Percentiles rank a stretch among this genome's conserved stretches.
These are phyloP conservation scores for Colletotrichum simmondsii DNA, from an alignment of 2,329 filamentous ascomycete species.

Conservation along the genomic window DNA sequence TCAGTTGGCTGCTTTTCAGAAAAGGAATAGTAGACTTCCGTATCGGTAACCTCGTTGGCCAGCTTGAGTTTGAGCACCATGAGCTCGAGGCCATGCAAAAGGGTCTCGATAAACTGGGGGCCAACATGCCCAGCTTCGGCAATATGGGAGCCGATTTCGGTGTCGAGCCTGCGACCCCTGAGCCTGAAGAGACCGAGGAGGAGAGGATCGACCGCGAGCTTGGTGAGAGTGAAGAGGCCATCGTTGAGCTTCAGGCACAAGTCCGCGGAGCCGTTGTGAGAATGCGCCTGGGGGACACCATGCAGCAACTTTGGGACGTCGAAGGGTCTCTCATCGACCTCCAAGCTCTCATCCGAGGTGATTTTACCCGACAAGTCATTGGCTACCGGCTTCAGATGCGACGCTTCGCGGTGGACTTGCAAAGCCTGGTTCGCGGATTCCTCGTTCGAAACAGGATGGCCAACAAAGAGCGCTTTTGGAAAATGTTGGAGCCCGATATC, in stretches of 20 bases:
- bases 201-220: slow-evolving; percentile 87
- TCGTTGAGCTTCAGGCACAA: slow-evolving; percentile 88
- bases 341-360: slow-evolving; percentile 87
- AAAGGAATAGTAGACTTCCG: slow-evolving; percentile 96
- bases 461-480: slow-evolving; percentile 74
- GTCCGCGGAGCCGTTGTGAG: slow-evolving; percentile 83
- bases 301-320: slow-evolving; percentile 90
- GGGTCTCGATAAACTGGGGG: slow-evolving; percentile 92
- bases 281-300: slow-evolving; percentile 80
- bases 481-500: slow-evolving; percentile 76
- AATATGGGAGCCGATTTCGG: slow-evolving; percentile 98
- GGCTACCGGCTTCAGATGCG: slow-evolving; percentile 87
- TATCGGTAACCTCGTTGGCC: slow-evolving; percentile 95
- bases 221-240: slow-evolving; percentile 75
- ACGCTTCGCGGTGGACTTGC: slow-evolving; percentile 80
- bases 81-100: slow-evolving; percentile 98
- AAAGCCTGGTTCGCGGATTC: slow-evolving; percentile 82
- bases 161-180: slow-evolving; percentile 77
- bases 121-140: slow-evolving; percentile 97
- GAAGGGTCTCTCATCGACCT: slow-evolving; percentile 84
- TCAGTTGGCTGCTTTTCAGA: slow-evolving; percentile 96
- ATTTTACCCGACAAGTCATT: slow-evolving; percentile 85
- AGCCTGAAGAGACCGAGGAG: slow-evolving; percentile 89
- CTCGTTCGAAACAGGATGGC: slow-evolving; percentile 73
- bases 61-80: slow-evolving; percentile 97